Evolutionary conservation across 352 stramenopile species (phyloP).

Genomic region (Phytophthora litchii): DNA sequence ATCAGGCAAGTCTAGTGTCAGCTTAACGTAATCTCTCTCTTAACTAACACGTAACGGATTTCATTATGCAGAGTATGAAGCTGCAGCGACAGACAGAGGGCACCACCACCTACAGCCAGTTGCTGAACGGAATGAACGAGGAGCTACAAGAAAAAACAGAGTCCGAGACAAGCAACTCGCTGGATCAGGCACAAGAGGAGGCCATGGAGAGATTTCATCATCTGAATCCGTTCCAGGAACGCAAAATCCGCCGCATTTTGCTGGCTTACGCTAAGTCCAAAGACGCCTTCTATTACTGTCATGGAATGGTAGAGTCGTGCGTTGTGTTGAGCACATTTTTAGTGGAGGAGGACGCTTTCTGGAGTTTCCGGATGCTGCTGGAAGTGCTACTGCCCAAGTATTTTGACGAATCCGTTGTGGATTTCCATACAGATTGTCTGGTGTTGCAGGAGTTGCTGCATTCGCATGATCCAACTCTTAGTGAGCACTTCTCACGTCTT

Average conservation of each 20-base stretch:
- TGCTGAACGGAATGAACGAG: conserved; percentile 46
- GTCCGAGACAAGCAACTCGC: conserved; percentile 37
- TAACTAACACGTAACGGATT: conserved; percentile 1
- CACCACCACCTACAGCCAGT: conserved; percentile 55
- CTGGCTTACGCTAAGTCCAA: conserved; percentile 81
- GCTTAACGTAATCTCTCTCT: neutral
- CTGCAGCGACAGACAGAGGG: conserved; percentile 59
- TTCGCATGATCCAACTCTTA: conserved; percentile 51
- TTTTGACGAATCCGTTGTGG: conserved; percentile 77
- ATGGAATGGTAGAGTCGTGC: conserved; percentile 85
- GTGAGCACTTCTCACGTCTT: conserved; percentile 59
- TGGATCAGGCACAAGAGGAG: conserved; percentile 76
- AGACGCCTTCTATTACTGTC: conserved; percentile 80
- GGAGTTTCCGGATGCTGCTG: conserved; percentile 73
- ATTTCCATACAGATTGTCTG: conserved; percentile 85
- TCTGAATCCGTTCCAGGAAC: conserved; percentile 81
- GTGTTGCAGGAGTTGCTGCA: conserved; percentile 78
- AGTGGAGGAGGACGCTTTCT: conserved; percentile 81
- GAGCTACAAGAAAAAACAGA: conserved; percentile 37
- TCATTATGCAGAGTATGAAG: conserved; percentile 48
- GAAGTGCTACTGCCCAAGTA: conserved; percentile 81
- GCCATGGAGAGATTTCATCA: conserved; percentile 83
- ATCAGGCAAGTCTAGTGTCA: conserved; percentile 35
- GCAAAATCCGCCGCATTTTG: conserved; percentile 83
- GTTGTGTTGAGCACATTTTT: conserved; percentile 80